Percentiles rank a stretch among this genome's conserved stretches.
These are phyloP conservation scores for Echium plantagineum DNA, from an alignment of 257 asterid species.

Conservation along the genomic window DNA sequence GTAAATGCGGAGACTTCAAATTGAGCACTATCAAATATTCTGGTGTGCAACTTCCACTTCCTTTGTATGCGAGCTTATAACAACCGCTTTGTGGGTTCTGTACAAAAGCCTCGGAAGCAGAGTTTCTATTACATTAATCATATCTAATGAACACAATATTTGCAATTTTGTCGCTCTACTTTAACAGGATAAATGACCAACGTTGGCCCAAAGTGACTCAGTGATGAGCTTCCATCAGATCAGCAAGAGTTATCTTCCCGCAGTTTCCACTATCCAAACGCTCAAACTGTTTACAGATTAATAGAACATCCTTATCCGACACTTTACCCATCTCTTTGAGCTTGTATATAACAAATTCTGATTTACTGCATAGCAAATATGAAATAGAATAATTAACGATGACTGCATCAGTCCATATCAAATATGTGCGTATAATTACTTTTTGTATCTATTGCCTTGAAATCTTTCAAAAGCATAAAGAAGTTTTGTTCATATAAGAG, in stretches of 20 bases:
- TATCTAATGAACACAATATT: too few species aligned
- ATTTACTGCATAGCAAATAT: slow-evolving; percentile 38
- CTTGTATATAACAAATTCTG: slow-evolving; percentile 72
- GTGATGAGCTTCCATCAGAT: slow-evolving; percentile 35
- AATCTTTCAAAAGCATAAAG: too few species aligned
- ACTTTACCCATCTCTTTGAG: slow-evolving; percentile 80
- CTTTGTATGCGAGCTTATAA: not conserved
- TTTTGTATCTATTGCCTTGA: too few species aligned
- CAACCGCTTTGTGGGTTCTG: not conserved
- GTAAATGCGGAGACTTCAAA: not conserved
- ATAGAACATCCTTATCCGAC: slow-evolving; percentile 51
- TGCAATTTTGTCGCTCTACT: not conserved
- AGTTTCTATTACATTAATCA: too few species aligned
- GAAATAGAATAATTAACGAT: not conserved
- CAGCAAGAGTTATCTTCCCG: slow-evolving; percentile 68
- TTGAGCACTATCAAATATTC: too few species aligned
- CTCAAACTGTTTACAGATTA: slow-evolving; percentile 53
- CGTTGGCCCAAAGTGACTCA: not conserved
- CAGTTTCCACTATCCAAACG: slow-evolving; percentile 56
- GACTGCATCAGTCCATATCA: too few species aligned
- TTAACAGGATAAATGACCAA: not conserved
- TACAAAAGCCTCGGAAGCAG: too few species aligned
- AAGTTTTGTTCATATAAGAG: too few species aligned
- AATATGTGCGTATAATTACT: too few species aligned
- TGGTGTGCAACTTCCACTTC: not conserved